Conservation (phyloP, 139 green algal genomes). For the Edaphochlamys debaryana region DNA sequence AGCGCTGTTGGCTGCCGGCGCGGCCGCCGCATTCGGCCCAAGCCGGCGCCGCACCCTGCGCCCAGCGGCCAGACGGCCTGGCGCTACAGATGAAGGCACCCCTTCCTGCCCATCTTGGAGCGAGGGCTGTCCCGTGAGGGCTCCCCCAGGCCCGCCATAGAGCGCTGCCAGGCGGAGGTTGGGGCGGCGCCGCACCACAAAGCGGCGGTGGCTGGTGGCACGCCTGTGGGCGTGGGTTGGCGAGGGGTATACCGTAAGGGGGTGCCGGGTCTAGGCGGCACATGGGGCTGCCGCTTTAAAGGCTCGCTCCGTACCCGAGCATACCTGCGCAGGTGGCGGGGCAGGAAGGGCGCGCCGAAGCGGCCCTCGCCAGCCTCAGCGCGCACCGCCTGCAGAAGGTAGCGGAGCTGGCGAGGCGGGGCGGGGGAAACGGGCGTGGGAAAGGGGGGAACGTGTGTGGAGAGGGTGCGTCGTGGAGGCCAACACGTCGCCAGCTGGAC, state of each 20-base stretch:
- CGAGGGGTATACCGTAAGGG: background rate
- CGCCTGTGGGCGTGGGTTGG: conserved; percentile 31
- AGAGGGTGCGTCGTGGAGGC: no score
- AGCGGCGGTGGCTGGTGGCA: conserved; percentile 46
- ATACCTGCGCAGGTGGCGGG: conserved; percentile 46
- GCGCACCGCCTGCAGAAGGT: background rate
- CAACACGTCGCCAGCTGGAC: background rate
- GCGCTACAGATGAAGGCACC: background rate
- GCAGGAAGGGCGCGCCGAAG: conserved; percentile 36
- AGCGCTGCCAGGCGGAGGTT: conserved; percentile 38
- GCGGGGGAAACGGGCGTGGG: no score
- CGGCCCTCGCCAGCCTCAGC: conserved; percentile 3
- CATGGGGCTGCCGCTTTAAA: no score
- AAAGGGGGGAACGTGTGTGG: background rate
- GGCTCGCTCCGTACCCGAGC: no score
- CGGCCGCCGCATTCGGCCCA: background rate
- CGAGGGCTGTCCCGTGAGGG: no score
- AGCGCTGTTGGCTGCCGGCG: background rate
- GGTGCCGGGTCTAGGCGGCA: background rate
- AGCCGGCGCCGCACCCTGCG: background rate
- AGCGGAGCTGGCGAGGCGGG: background rate
- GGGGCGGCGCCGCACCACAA: background rate
- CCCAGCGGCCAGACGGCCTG: background rate
- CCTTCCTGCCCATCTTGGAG: no score
- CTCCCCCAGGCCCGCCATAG: background rate